phyloP scores from a whole-genome alignment of 352 stramenopile genomes.

The Pilasporangium apinafurcum region DNA sequence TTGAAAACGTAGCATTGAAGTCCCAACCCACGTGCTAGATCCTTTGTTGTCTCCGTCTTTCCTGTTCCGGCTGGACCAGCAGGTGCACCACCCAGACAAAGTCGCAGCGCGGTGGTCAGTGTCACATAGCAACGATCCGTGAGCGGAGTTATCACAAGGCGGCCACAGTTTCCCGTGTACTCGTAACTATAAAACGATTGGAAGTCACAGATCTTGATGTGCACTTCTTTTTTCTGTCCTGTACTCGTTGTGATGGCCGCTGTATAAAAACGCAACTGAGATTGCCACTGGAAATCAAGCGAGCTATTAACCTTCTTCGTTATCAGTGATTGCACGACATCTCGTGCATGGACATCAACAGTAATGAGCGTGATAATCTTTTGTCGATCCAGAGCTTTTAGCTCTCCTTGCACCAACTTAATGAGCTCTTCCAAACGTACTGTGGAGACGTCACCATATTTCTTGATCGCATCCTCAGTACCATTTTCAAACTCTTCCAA shows the following conservation, averaged over 20 bases:
- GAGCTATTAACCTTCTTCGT: constrained; percentile 90
- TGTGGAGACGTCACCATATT: constrained; percentile 91
- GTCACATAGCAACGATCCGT: constrained; percentile 85
- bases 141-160: constrained; percentile 78
- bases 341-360: constrained; percentile 95
- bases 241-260: constrained; percentile 36
- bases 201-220: constrained; percentile 91
- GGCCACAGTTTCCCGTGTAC: constrained; percentile 93
- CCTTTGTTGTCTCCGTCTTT: constrained; percentile 86
- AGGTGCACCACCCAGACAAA: constrained; percentile 75
- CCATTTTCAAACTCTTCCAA: constrained; percentile 94
- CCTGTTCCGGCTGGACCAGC: constrained; percentile 76
- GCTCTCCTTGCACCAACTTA: constrained; percentile 87
- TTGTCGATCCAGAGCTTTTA: constrained; percentile 59
- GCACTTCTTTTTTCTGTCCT: constrained; percentile 53
- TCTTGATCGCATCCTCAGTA: constrained; percentile 94
- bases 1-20: constrained; percentile 87
- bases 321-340: constrained; percentile 92
- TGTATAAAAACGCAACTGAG: constrained; percentile 93
- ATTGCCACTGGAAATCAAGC: constrained; percentile 93
- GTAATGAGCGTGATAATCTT: constrained; percentile 98
- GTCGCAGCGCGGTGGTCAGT: constrained; percentile 67
- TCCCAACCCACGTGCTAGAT: constrained; percentile 67
- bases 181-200: constrained; percentile 93
- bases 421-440: constrained; percentile 90